Evolutionary conservation across 495 filamentous ascomycete genomes (phyloP), one percentile per base, ranked within the genome.

Genomic region (Neurospora intermedia): DNA sequence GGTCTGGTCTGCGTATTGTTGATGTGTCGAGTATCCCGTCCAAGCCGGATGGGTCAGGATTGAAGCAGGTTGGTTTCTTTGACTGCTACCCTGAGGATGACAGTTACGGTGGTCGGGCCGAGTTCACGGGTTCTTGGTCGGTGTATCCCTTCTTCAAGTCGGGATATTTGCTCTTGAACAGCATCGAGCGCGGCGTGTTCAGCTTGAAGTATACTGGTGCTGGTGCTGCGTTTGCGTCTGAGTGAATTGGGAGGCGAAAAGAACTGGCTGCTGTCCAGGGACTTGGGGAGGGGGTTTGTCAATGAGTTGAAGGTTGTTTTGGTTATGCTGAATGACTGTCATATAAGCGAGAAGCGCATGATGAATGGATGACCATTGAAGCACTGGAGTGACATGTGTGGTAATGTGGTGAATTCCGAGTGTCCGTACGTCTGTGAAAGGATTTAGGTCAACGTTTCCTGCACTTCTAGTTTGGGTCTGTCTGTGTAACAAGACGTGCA

Each of bases 31-130:
- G 40, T 11, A 84, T 89, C 70, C 81, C 83, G 0, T 70, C 74
- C 3, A 84, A 88, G 74, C 87, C 87, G 0, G 87, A 85, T 18
- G 87, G 88, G 43, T 71, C 72, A 15, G 77, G 83, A 11, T 80
- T 90, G 45, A 78, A 80, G n/a, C 86, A 89, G 80, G 77, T 87
- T 9, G 86, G 79, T 15, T 88, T 84, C 80, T 88, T 89, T 74
- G 88, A 90, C 75, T 80, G 87, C 74, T 86, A 88, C 78, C 88
- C 88, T 11, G 88, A 89, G 77, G 88, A 90, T 74, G 88, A 90
- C 74, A 75, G 77, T 3, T 80, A 79, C 27, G 84, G 83, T 69
- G 88, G 87, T n/a, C 74, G 81, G 16, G 73, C 86, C 10, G 84
- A 86, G 71, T 90, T 90, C 74, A 79, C 84, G n/a, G 88, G 89